phyloP scores from a whole-genome alignment of 805 yeast genomes.

The Nakazawaea molendinolei region DNA sequence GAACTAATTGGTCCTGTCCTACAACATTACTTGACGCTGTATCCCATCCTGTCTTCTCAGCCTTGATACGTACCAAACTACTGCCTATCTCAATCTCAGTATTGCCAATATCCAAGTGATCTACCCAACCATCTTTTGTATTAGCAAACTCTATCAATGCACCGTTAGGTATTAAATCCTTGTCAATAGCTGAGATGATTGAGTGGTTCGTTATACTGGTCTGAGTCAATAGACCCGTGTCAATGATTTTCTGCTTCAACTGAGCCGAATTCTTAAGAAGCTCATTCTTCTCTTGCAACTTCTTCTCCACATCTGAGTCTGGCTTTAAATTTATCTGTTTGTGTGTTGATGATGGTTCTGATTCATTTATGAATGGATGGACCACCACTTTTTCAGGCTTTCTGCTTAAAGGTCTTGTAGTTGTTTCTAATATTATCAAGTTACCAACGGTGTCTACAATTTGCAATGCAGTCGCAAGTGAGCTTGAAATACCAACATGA shows the following conservation, averaged over 20 bases:
- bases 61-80: slow-evolving; percentile 40
- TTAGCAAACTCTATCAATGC: slow-evolving; percentile 48
- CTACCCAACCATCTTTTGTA: slow-evolving; percentile 40
- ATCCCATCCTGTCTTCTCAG: slow-evolving; percentile 16
- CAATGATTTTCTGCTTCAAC: slow-evolving; percentile 14
- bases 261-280: slow-evolving; percentile 18
- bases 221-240: slow-evolving; percentile 12
- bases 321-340: slow-evolving; percentile 14
- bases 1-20: slow-evolving; percentile 48
- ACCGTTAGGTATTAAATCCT: slow-evolving; percentile 45
- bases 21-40: slow-evolving; percentile 28
- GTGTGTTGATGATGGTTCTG: neutral
- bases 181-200: slow-evolving; percentile 45
- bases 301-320: slow-evolving; percentile 18
- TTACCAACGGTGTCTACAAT: slow-evolving; percentile 41
- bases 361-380: slow-evolving; percentile 44
- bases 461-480: slow-evolving; percentile 51
- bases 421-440: slow-evolving; percentile 44
- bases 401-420: slow-evolving; percentile 26
- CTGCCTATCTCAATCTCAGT: slow-evolving; percentile 42
- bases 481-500: slow-evolving; percentile 45
- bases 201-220: slow-evolving; percentile 42
- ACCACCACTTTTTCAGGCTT: slow-evolving; percentile 36
- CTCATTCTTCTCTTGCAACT: slow-evolving; percentile 15
- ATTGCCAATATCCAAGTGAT: slow-evolving; percentile 27